Evolutionary conservation across 345 rosid species (phyloP).

Genomic region (Ceriops zippeliana): DNA sequence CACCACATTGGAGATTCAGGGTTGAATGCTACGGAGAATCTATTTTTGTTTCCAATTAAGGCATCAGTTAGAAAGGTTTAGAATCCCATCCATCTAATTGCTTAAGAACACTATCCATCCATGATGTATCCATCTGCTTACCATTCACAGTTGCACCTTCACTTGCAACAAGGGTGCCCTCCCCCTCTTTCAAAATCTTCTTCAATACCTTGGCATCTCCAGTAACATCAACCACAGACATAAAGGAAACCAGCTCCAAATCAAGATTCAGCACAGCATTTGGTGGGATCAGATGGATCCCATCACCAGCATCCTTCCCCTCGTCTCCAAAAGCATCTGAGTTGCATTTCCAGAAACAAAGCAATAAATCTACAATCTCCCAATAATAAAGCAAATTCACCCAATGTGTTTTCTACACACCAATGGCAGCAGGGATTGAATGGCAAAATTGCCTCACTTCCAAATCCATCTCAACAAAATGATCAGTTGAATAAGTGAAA

Average conservation of each 20-base stretch:
- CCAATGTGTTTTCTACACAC: not conserved
- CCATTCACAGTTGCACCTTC: slow-evolving; percentile 58
- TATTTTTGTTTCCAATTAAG: not conserved
- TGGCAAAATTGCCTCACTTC: not conserved
- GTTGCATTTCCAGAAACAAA: not conserved
- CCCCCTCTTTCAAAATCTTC: slow-evolving; percentile 58
- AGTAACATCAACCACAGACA: slow-evolving; percentile 50
- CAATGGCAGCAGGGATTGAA: not conserved
- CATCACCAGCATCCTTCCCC: slow-evolving; percentile 25
- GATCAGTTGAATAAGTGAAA: too few relatives aligned
- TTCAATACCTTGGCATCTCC: slow-evolving; percentile 56
- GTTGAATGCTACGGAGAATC: too few relatives aligned
- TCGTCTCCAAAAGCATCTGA: slow-evolving; percentile 53
- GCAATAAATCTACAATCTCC: not conserved
- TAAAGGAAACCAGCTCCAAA: slow-evolving; percentile 50
- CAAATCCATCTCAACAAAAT: too few relatives aligned
- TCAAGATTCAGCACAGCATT: slow-evolving; percentile 42
- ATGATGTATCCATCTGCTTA: slow-evolving; percentile 24
- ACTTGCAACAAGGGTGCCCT: slow-evolving; percentile 38
- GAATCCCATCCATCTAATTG: not conserved
- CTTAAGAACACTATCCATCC: not conserved
- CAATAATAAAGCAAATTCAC: not conserved
- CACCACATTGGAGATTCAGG: too few relatives aligned
- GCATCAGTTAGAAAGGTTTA: not conserved
- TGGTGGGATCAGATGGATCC: slow-evolving; percentile 32